Base-by-base conservation (phyloP, 441 rosid genomes). In the Iberis amara region DNA sequence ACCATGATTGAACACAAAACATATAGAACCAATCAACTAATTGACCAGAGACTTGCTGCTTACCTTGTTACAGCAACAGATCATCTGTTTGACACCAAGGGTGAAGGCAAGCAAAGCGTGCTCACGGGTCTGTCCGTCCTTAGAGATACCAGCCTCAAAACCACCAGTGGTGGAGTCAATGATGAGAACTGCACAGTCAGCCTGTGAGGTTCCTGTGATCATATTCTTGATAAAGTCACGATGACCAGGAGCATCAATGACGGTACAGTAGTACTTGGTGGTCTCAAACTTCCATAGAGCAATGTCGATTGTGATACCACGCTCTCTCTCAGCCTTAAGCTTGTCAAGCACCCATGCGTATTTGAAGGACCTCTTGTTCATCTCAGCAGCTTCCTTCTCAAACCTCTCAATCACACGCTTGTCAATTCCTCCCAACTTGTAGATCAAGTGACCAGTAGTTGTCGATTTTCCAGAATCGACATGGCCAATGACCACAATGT, bases 311-410 rank as follows among this genome's bases (percentile, higher is more conserved):
- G 92, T 83, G 26, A 83, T 83, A 63, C 91, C 91, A 76, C 91
- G 88, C 45, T 86, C 96, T 4, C 89, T 75, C 81, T 86, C 95
- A 0, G 92, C 91, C 79, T 83, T 86, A 23, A 86, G 79, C 72
- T 86, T 86, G 83, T 86, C 91, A 26, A 83, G 76, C 15, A 83
- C 89, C 92, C 89, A 83, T 0, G 94, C 94, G 1, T 82, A 85
- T 76, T 82, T 79, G 81, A 85, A 82, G 0, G 90, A 83, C 62
- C 89, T 72, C 76, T 80, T 83, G 80, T 80, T 80, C 90, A 83
- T 83, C 80, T 82, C 86, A 73, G 71, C 73, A 51, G 86, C 86
- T 51, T 82, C 86, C 75, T 80, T 82, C 82, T 82, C 89, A 0
- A 82, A 82, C 59, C 86, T 76, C 75, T 82, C 86, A 2, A 82